Percentiles rank a stretch among this genome's conserved stretches.
phyloP scores from a whole-genome alignment of 176 grass and related monocot species.

The Areca catechu region DNA sequence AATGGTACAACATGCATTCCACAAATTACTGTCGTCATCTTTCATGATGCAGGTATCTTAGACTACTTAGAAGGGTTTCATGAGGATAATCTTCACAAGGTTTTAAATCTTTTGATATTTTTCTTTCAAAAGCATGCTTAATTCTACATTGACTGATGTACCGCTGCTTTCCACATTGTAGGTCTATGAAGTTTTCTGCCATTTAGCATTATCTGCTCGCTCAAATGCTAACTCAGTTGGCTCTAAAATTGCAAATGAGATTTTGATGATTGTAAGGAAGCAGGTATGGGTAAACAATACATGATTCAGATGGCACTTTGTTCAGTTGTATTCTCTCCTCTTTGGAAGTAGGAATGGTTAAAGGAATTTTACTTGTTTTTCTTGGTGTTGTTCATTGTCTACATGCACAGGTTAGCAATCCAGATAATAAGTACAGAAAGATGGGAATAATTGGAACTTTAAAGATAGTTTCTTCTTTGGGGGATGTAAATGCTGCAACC shows the following conservation, averaged over 20 bases:
- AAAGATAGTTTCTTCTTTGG: constrained; percentile 66
- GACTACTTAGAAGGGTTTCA: constrained; percentile 80
- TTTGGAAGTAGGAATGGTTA: not conserved
- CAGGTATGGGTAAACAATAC: constrained; percentile 32
- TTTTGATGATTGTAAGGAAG: constrained; percentile 94
- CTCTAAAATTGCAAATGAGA: constrained; percentile 71
- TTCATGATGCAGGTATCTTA: constrained; percentile 57
- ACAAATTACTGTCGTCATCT: not conserved
- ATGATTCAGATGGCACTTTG: not conserved
- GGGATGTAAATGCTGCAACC: constrained; percentile 34
- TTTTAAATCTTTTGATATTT: constrained; percentile 34
- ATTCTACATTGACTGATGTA: too few relatives aligned
- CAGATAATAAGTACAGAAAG: constrained; percentile 81
- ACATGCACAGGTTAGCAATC: constrained; percentile 53
- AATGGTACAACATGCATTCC: too few relatives aligned
- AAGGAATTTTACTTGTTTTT: constrained; percentile 13
- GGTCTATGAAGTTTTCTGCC: constrained; percentile 84
- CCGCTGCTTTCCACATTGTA: constrained; percentile 9
- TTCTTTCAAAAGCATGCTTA: not conserved
- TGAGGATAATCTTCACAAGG: constrained; percentile 83
- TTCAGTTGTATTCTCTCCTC: constrained; percentile 8
- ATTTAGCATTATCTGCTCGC: constrained; percentile 58
- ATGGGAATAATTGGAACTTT: constrained; percentile 97
- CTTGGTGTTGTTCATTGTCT: not conserved
- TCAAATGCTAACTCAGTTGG: constrained; percentile 46